Conservation (phyloP, 352 stramenopile species). For the Pythium coloratum region DNA sequence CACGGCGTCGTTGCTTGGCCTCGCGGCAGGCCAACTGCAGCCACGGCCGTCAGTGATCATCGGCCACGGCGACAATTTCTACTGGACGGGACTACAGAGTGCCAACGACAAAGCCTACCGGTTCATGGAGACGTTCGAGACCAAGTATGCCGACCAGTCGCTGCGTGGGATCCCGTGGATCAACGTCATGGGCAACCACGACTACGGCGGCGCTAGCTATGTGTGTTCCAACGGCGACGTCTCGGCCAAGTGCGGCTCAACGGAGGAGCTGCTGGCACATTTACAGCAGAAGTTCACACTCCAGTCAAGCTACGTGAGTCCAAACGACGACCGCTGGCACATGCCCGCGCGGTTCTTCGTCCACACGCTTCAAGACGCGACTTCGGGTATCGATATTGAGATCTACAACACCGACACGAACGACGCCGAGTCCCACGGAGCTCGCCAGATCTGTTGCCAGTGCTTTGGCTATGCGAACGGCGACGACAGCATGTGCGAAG, state of each 20-base stretch:
- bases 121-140: slow-evolving; percentile 80
- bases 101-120: slow-evolving; percentile 56
- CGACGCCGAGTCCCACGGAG: slow-evolving; percentile 52
- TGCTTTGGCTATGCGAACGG: slow-evolving; percentile 75
- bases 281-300: slow-evolving; percentile 68
- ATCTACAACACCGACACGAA: slow-evolving; percentile 87
- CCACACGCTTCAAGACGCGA: slow-evolving; percentile 46
- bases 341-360: slow-evolving; percentile 81
- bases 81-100: slow-evolving; percentile 66
- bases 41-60: slow-evolving; percentile 36
- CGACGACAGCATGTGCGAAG: slow-evolving; percentile 59
- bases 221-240: slow-evolving; percentile 52
- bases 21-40: slow-evolving; percentile 28
- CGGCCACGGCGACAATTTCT: slow-evolving; percentile 49
- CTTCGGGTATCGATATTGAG: slow-evolving; percentile 54
- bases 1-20: slow-evolving; percentile 35
- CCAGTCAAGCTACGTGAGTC: slow-evolving; percentile 77
- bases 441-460: slow-evolving; percentile 77
- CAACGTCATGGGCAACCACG: slow-evolving; percentile 84
- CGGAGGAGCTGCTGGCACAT: slow-evolving; percentile 39
- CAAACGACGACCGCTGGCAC: slow-evolving; percentile 75
- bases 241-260: slow-evolving; percentile 47
- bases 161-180: slow-evolving; percentile 74
- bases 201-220: slow-evolving; percentile 79
- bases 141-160: slow-evolving; percentile 57